phyloP scores from a whole-genome alignment of 2,329 filamentous ascomycete genomes.

The Neofusicoccum kwambonambiense region DNA sequence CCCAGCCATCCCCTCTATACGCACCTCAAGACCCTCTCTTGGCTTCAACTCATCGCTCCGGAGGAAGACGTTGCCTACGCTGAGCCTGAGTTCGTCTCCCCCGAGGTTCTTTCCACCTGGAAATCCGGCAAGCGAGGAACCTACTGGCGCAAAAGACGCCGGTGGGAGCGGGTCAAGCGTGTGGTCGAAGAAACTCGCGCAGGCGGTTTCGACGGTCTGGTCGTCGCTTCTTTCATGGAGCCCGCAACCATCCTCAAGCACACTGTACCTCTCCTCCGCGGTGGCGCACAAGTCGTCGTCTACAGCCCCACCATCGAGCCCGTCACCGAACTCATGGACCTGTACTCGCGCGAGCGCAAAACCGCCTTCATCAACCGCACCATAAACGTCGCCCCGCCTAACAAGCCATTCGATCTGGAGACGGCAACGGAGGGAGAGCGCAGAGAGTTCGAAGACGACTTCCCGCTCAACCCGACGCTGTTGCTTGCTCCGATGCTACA shows the following conservation, averaged over 20 bases:
- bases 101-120: constrained; percentile 64
- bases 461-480: constrained; percentile 82
- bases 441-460: constrained; percentile 52
- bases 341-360: constrained; percentile 77
- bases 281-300: constrained; percentile 80
- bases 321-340: constrained; percentile 73
- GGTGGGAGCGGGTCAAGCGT: constrained; percentile 71
- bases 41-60: constrained; percentile 86
- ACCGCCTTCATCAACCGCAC: constrained; percentile 64
- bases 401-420: background rate
- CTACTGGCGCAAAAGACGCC: constrained; percentile 84
- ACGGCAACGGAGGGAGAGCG: constrained; percentile 39
- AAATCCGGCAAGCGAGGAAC: constrained; percentile 81
- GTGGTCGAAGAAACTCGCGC: constrained; percentile 72
- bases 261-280: constrained; percentile 74
- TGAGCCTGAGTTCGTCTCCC: constrained; percentile 59
- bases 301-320: constrained; percentile 82
- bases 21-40: constrained; percentile 80
- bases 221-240: constrained; percentile 81
- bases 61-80: constrained; percentile 72
- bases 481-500: constrained; percentile 78
- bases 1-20: constrained; percentile 74
- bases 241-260: constrained; percentile 72
- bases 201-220: constrained; percentile 79
- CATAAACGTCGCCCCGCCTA: background rate